Percentiles rank a stretch among this genome's conserved stretches.
Evolutionary conservation across 129 eudicot species (phyloP).

Genomic region (Smallanthus sonchifolius): DNA sequence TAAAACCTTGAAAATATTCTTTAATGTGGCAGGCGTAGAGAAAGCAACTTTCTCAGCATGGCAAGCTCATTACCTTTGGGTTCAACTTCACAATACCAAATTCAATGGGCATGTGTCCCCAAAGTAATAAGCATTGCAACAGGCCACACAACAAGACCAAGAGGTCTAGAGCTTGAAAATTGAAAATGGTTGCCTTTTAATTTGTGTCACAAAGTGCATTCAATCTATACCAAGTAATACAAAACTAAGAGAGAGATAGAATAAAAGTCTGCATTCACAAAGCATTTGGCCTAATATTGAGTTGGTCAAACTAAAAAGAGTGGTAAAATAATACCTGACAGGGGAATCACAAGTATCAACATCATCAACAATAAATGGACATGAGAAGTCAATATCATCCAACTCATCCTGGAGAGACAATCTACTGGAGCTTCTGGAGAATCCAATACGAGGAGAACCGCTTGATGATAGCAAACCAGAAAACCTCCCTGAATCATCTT

Average conservation of each 20-base stretch:
- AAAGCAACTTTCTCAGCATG: background rate
- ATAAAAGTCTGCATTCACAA: background rate
- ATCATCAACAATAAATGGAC: conserved; percentile 95
- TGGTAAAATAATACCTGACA: conserved; percentile 45
- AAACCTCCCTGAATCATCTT: conserved; percentile 93
- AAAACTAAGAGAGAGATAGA: background rate
- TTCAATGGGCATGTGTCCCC: too few species aligned
- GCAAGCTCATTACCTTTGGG: background rate
- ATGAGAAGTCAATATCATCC: conserved; percentile 76
- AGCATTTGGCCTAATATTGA: conserved; percentile 5
- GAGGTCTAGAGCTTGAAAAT: background rate
- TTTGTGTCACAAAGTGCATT: background rate
- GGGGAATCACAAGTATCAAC: conserved; percentile 73
- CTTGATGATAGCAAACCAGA: conserved; percentile 89
- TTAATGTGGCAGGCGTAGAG: background rate
- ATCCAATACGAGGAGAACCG: conserved; percentile 86
- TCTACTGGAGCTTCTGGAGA: conserved; percentile 91
- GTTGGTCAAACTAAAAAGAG: conserved; percentile 6
- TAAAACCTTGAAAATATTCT: conserved; percentile 3
- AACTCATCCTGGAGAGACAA: conserved; percentile 94
- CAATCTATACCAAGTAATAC: background rate
- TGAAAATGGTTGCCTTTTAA: background rate
- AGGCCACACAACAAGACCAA: background rate
- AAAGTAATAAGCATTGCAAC: background rate
- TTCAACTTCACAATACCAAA: conserved; percentile 10